These are phyloP conservation scores for Coemansia sp. DNA, from an alignment of 192 early-diverging fungal genomes.

Conservation along the genomic window DNA sequence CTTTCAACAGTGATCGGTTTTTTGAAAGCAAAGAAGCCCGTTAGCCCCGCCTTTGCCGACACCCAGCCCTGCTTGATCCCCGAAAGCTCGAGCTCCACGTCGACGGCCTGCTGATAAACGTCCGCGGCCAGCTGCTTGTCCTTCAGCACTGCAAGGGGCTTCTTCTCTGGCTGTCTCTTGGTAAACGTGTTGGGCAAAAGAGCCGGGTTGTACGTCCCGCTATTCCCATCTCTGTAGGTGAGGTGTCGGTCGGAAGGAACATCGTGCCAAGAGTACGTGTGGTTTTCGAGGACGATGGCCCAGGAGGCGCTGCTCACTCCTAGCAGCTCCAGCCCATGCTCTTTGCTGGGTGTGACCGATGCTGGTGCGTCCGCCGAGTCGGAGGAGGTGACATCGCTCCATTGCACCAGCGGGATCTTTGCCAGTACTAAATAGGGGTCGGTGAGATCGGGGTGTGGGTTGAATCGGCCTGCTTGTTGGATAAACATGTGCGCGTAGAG, in stretches of 20 bases:
- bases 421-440: slow-evolving; percentile 5
- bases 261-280: background rate
- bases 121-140: background rate
- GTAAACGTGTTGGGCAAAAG: slow-evolving; percentile 9
- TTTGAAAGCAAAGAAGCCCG: background rate
- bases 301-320: slow-evolving; percentile 8
- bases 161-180: background rate
- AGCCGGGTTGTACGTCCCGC: slow-evolving; percentile 1
- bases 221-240: background rate
- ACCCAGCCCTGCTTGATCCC: slow-evolving; percentile 17
- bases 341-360: background rate
- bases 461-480: slow-evolving; percentile 1
- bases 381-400: background rate
- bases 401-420: background rate
- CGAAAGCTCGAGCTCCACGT: slow-evolving; percentile 12
- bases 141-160: background rate
- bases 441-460: slow-evolving; percentile 10
- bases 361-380: background rate
- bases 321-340: background rate
- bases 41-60: background rate
- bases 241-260: background rate
- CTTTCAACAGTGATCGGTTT: background rate
- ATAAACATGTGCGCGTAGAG: slow-evolving; percentile 19
- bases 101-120: slow-evolving; percentile 5
- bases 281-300: slow-evolving; percentile 19